Base-by-base conservation (phyloP, 2,329 filamentous ascomycete genomes). In the Exophiala lecanii-corni region DNA sequence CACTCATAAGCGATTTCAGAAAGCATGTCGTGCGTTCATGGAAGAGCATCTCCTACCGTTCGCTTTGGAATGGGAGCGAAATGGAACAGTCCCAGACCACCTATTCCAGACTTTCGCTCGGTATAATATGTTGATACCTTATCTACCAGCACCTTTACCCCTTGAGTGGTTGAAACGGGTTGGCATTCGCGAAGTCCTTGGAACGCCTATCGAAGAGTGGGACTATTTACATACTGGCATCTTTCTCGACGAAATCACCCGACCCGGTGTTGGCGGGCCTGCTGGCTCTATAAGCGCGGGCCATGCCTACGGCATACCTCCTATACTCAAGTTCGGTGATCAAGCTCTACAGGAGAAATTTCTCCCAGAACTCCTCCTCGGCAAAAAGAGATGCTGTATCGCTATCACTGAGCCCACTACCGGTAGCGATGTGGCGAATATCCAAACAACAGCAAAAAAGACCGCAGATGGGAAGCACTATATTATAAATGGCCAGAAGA, bases 371-470 rank as follows among this genome's bases (percentile, higher is more conserved):
- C 67, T 87, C 1, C 67, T 89, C 6, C 74, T 72, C 1, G 81
- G 82, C 3, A 73, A 72, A 57, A 85, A 79, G 63, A 70, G 83
- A 20, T 72, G 72, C 9, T 89, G 84, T 57, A 86, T 89, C 52
- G 84, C 84, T 5, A 87, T 89, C 55, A 89, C 84, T 0, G 84
- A 89, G 59, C 84, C 84, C 0, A 79, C 78, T 40, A 83, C 83
- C 1, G 84, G 84, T 0, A 80, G 75, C 36, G 84, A 89, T 58
- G 84, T 89, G 1, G 81, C 82, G 3, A 82, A 81, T 55, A 83
- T 88, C 50, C 72, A 73, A 3, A 86, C 83, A 0, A 83, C 76
- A 0, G 84, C 83, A 2, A 68, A 62, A 2, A 81, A 79, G 59
- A 75, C 71, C 5, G 58, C 67, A 0, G 78, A 82, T 56, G 82